These are phyloP conservation scores for Aspergillus sp. DNA, from an alignment of 2,329 filamentous ascomycete species.

Conservation along the genomic window DNA sequence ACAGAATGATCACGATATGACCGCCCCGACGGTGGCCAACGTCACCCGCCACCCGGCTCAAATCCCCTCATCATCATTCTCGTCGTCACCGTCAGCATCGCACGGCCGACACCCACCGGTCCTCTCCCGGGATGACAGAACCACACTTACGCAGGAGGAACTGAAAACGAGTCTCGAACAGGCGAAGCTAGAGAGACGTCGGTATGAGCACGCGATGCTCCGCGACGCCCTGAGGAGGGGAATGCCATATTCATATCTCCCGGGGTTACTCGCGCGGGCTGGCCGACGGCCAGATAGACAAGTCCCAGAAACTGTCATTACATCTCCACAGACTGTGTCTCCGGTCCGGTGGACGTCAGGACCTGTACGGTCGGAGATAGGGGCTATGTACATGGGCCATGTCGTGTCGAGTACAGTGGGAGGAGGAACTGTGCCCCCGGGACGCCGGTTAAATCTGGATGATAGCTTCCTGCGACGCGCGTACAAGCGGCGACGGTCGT, in stretches of 20 bases:
- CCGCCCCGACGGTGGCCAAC: too few species aligned
- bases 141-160: background rate
- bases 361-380: background rate
- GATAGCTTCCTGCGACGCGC: slow-evolving; percentile 11
- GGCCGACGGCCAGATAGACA: background rate
- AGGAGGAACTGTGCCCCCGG: background rate
- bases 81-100: background rate
- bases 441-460: slow-evolving; percentile 1
- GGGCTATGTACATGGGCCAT: background rate
- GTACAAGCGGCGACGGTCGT: slow-evolving; percentile 9
- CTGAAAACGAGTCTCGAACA: slow-evolving; percentile 7
- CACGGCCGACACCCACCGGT: too few species aligned
- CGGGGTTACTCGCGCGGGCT: slow-evolving; percentile 3
- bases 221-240: slow-evolving; percentile 5
- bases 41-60: too few species aligned
- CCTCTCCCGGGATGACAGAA: background rate
- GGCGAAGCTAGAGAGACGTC: slow-evolving; percentile 8
- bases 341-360: background rate
- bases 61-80: background rate
- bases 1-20: too few species aligned
- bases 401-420: background rate
- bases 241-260: background rate
- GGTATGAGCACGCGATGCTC: slow-evolving; percentile 8
- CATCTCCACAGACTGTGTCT: background rate
- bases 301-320: background rate